Evolutionary conservation across 768 basidiomycete species (phyloP).

Genomic region (Coprinopsis marcescibilis): DNA sequence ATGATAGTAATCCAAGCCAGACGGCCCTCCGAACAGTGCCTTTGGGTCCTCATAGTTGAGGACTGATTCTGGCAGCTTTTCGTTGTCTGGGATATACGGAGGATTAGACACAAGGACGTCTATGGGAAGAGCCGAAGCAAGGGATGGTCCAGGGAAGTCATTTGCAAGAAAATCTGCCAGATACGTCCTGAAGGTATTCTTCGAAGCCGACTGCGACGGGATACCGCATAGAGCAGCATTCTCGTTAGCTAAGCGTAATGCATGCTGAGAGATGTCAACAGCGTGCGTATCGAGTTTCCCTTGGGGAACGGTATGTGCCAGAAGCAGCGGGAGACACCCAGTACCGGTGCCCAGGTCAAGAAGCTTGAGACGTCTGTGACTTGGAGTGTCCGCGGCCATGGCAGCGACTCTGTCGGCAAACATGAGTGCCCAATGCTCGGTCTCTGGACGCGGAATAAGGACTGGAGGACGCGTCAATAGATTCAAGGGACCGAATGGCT

Average conservation of each 20-base stretch:
- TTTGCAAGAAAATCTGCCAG: conserved; percentile 40
- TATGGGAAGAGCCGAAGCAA: conserved; percentile 35
- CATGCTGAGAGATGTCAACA: conserved; percentile 63
- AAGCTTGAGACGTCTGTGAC: too few relatives aligned
- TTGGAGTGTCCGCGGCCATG: conserved; percentile 30
- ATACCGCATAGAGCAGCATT: conserved; percentile 41
- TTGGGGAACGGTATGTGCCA: conserved; percentile 59
- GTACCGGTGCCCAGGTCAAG: conserved; percentile 93
- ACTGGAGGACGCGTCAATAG: conserved; percentile 71
- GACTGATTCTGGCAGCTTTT: conserved; percentile 63
- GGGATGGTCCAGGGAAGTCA: conserved; percentile 32
- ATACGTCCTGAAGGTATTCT: conserved; percentile 33
- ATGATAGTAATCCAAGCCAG: conserved; percentile 60
- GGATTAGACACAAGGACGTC: conserved; percentile 83
- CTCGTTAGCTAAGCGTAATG: conserved; percentile 45
- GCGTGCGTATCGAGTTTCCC: conserved; percentile 52
- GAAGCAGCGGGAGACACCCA: conserved; percentile 85
- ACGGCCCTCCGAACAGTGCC: conserved; percentile 74
- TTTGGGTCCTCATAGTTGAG: conserved; percentile 71
- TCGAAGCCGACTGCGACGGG: conserved; percentile 20
- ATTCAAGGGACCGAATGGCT: conserved; percentile 82
- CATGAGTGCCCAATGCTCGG: conserved; percentile 72
- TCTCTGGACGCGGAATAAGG: conserved; percentile 94
- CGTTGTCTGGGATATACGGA: conserved; percentile 71
- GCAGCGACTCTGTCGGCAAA: conserved; percentile 39